Conservation (phyloP, 2,329 filamentous ascomycete species). For the Dactylonectria macrodidyma region DNA sequence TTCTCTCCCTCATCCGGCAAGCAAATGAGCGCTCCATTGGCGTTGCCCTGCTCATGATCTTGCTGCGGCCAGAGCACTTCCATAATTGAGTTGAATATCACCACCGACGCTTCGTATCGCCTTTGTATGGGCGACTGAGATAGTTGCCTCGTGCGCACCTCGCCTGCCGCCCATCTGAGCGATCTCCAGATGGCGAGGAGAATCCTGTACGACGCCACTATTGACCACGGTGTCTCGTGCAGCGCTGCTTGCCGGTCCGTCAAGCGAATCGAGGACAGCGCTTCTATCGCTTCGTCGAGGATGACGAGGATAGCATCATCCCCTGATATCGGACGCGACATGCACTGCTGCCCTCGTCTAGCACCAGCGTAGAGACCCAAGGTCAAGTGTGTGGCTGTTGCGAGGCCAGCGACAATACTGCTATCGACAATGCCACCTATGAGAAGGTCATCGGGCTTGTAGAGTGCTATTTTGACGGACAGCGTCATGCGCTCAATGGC, state of each 20-base stretch:
- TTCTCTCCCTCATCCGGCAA: conserved; percentile 7
- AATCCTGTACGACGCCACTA: conserved; percentile 47
- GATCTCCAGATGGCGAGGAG: conserved; percentile 51
- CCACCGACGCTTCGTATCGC: conserved; percentile 15
- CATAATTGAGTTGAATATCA: conserved; percentile 29
- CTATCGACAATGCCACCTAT: conserved; percentile 54
- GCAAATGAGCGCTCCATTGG: not conserved
- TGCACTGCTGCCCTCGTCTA: conserved; percentile 45
- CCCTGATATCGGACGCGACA: conserved; percentile 40
- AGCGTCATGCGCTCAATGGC: conserved; percentile 45
- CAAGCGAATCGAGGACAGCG: conserved; percentile 33
- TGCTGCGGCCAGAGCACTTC: conserved; percentile 18
- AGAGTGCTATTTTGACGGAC: conserved; percentile 49
- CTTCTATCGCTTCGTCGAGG: conserved; percentile 47
- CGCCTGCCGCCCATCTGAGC: conserved; percentile 45
- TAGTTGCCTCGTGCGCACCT: conserved; percentile 37
- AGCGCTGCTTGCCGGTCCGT: conserved; percentile 25
- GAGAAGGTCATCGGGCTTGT: conserved; percentile 51
- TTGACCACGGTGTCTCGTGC: conserved; percentile 51
- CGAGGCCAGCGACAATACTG: conserved; percentile 50
- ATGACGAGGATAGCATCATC: conserved; percentile 49
- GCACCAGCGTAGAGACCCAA: conserved; percentile 46
- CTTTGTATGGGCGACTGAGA: not conserved
- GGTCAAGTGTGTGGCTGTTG: conserved; percentile 49
- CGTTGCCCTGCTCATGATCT: not conserved